These are phyloP conservation scores for Zalaria obscura DNA, from an alignment of 2,329 filamentous ascomycete genomes.

Conservation along the genomic window DNA sequence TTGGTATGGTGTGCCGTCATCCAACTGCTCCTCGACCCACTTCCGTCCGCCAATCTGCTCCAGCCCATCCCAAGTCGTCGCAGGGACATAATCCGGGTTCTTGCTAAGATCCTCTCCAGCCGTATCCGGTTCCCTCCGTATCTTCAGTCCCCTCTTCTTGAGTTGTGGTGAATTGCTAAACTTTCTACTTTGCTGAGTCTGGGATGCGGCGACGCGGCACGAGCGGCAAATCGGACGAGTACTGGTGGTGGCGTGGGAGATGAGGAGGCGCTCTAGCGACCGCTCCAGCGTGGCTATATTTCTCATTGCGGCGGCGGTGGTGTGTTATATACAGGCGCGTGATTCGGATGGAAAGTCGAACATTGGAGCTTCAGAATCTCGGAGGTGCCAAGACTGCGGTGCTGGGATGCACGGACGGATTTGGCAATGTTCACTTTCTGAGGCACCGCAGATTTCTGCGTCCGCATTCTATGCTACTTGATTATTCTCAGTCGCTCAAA, in stretches of 20 bases:
- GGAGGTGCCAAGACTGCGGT: background rate
- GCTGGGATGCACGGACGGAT: background rate
- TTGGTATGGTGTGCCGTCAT: slow-evolving; percentile 21
- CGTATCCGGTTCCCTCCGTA: background rate
- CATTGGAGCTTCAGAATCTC: background rate
- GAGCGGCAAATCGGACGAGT: background rate
- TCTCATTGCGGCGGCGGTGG: background rate
- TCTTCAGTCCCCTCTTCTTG: too few relatives aligned
- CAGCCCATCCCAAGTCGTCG: slow-evolving; percentile 38
- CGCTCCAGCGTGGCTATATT: background rate
- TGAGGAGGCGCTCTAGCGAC: background rate
- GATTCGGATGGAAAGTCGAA: background rate
- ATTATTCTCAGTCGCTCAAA: too few relatives aligned
- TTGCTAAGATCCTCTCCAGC: background rate
- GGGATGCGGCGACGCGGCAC: background rate
- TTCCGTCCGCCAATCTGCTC: slow-evolving; percentile 38
- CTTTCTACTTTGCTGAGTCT: background rate
- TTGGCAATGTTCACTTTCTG: background rate
- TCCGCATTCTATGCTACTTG: too few relatives aligned
- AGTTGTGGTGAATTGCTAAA: too few relatives aligned
- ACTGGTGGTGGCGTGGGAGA: background rate
- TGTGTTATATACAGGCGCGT: background rate
- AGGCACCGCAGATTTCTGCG: too few relatives aligned
- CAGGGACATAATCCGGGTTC: slow-evolving; percentile 27
- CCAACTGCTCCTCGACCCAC: slow-evolving; percentile 22